Evolutionary conservation across 2,329 filamentous ascomycete species (phyloP), one percentile per base, ranked within the genome.

Genomic region (Claviceps sorghi): DNA sequence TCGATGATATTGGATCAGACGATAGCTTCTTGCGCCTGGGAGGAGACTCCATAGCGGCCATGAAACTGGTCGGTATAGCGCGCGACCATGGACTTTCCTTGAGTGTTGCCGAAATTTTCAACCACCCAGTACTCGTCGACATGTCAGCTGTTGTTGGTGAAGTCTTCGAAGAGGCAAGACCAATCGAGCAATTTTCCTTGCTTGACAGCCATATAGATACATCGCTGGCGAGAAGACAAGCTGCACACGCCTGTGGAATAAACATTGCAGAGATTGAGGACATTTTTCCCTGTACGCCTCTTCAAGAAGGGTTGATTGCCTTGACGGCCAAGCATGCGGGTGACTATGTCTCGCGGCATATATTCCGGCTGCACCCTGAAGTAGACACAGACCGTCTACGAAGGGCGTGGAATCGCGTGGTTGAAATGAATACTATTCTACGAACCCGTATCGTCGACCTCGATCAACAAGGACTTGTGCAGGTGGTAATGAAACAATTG

Each of bases 21-120:
- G 67, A 73, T 55, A 72, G 69, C 58, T 75, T 76, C 59, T 72
- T 75, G 61, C 64, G 64, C 1, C 60, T 73, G 0, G 72, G 72
- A 9, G 73, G 73, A 26, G 71, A 75, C 55, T 75, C 72, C 0
- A 64, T 75, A 3, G 52, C 64, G 2, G 71, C 72, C 1, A 77
- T 76, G 69, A 69, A 66, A 47, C 68, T 55, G 60, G 58, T 57
- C 1, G 50, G 54, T 0, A 49, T 63, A 13, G 67, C 69, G 4
- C 61, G 70, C 36, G 61, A 63, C 15, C 59, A 66, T 13, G 67
- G 65, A 0, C 53, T 72, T 29, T 52, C 60, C 1, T 48, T 75
- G 26, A 69, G 61, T 10, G 72, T 75, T 1, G 65, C 70, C 0
- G 63, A 69, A 19, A 67, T 73, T 36, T 73, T 76, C 60, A 57